Evolutionary conservation across 176 grass and related monocot species (phyloP), one percentile per base, ranked within the genome.

Genomic region (Rhipidocladum racemiflorum): DNA sequence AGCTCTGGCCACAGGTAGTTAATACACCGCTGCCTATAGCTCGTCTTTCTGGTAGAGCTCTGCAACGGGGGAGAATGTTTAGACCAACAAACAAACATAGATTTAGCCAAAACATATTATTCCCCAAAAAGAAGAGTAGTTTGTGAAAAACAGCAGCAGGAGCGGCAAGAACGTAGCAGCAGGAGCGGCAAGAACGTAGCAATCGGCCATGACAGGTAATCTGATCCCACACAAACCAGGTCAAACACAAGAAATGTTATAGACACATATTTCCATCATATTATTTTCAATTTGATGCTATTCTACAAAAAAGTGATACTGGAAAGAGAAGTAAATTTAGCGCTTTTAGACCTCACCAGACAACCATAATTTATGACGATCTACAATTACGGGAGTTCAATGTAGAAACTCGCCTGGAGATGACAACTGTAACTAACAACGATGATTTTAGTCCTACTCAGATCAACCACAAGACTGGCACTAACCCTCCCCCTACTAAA

Each of bases 201-300:
- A n/a, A n/a, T n/a, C n/a, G n/a, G n/a, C n/a, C n/a, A n/a, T n/a
- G n/a, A n/a, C 62, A 95, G 64, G 62, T 93, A 99, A 68, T 99
- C 95, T 97, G 84, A 34, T 50, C 54, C 25, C 61, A 65, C 20
- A 35, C 30, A 85, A 11, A 44, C 9, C 61, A 60, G 21, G 5
- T 43, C 17, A 85, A 68, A 13, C 15, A 57, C 9, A 83, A 65
- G 78, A 17, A 56, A 7, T 23, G 0, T 43, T 62, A 16, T 69
- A 8, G 5, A 2, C 10, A 18, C n/a, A 15, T n/a, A 66, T 18
- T 32, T 8, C 6, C 11, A n/a, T 61, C 67, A 42, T n/a, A 16
- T n/a, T 15, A 4, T 32, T 72, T 30, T 56, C 24, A 79, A 65
- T 74, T 34, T 21, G 20, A 68, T 32, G 23, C 24, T 23, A 16